These are phyloP conservation scores for Viola pubescens DNA, from an alignment of 441 rosid genomes.

Conservation along the genomic window DNA sequence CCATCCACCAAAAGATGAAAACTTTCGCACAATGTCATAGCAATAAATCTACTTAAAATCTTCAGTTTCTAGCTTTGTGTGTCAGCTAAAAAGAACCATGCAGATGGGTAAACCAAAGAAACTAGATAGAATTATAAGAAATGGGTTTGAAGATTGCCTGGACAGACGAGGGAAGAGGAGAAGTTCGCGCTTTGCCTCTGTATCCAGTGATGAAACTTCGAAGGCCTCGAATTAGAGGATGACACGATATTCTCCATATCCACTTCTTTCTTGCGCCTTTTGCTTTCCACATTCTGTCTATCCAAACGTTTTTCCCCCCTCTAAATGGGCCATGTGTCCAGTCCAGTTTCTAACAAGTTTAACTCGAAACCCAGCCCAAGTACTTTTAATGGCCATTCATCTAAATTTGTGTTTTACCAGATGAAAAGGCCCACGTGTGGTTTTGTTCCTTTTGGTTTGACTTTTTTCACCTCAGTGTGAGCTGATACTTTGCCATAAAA, in stretches of 20 bases:
- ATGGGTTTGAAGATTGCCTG: slow-evolving; percentile 22
- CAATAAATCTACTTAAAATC: not conserved
- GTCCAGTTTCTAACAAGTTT: too few species aligned
- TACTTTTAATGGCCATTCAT: not conserved
- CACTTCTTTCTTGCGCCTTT: slow-evolving; percentile 1
- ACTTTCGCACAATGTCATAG: not conserved
- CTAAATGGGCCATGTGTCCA: too few species aligned
- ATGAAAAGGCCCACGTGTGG: not conserved
- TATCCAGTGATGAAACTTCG: slow-evolving; percentile 8
- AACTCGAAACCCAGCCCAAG: not conserved
- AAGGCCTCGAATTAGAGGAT: slow-evolving; percentile 24
- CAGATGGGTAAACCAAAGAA: not conserved
- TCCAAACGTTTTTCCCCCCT: not conserved
- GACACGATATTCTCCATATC: slow-evolving; percentile 34
- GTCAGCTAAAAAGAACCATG: not conserved
- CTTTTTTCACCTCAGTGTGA: too few species aligned
- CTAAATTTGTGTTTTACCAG: not conserved
- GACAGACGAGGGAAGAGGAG: slow-evolving; percentile 7
- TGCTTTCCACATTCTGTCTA: slow-evolving; percentile 5
- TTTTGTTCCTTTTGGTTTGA: not conserved
- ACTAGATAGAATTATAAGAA: not conserved
- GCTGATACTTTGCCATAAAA: too few species aligned
- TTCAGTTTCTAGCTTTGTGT: not conserved
- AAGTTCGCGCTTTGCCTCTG: not conserved
- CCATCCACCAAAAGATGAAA: not conserved